Base-by-base conservation (phyloP, 495 filamentous ascomycete genomes). In the Penicillium fimorum region DNA sequence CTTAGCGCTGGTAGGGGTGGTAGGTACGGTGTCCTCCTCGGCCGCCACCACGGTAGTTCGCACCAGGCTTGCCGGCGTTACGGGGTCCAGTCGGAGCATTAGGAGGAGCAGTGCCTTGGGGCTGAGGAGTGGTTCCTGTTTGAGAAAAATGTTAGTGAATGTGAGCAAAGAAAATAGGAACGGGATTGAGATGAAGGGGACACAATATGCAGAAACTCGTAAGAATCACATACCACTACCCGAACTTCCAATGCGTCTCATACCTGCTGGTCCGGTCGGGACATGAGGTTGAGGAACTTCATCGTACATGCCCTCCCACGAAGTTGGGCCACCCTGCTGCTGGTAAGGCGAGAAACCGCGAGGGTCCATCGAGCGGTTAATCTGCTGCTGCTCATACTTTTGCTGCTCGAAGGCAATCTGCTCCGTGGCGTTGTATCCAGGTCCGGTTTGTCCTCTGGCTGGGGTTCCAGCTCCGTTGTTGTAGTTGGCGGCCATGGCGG, bases 301-400 rank as follows among this genome's bases (percentile, higher is more conserved):
- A 68, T 98, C 94, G 70, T 98, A 98, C 94, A 98, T 98, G 53
- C 94, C 94, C 71, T 98, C 94, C 93, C 94, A 97, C 22, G 87
- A 91, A 22, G 89, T 92, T 24, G 88, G 87, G 4, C 79, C 80
- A 38, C 81, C 82, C 62, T 81, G 71, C 65, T 82, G 74, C 66
- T 82, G 74, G 45, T 77, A 79, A 7, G 76, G 78, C 43, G 75
- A 77, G 55, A 71, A 79, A 9, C 67, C 76, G 18, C 78, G 76
- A 55, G 67, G 74, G 13, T 78, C 74, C 65, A 75, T 68, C 2
- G 59, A 68, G 13, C 73, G 70, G 50, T 74, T 80, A 48, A 77
- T 81, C 66, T 87, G 84, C 69, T 89, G 89, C 54, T 85, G 85
- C 55, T 88, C 87, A 68, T 92, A 94, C 70, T 93, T 92, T 58